Conservation (phyloP, 2,329 filamentous ascomycete species). For the Calonectria hongkongensis region DNA sequence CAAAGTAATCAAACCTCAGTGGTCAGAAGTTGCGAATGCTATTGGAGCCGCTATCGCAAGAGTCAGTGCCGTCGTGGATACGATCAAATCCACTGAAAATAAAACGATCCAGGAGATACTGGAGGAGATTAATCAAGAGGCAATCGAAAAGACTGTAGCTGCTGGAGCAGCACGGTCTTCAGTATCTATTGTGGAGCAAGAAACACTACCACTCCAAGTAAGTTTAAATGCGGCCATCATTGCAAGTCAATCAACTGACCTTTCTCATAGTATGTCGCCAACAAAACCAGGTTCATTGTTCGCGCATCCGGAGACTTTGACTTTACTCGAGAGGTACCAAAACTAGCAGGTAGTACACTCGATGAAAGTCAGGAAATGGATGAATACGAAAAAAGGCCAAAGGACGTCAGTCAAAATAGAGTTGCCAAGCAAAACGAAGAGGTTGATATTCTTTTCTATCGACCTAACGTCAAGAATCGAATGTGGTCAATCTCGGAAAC, state of each 20-base stretch:
- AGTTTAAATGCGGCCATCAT: slow-evolving; percentile 34
- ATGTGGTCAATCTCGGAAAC: slow-evolving; percentile 75
- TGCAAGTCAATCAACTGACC: slow-evolving; percentile 29
- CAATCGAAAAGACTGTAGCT: slow-evolving; percentile 65
- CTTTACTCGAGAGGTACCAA: slow-evolving; percentile 51
- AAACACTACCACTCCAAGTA: slow-evolving; percentile 72
- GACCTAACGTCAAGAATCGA: slow-evolving; percentile 69
- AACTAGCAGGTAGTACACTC: slow-evolving; percentile 23
- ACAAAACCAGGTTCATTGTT: slow-evolving; percentile 75
- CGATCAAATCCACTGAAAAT: slow-evolving; percentile 68
- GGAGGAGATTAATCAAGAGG: slow-evolving; percentile 62
- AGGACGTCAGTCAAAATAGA: slow-evolving; percentile 4
- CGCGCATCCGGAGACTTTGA: slow-evolving; percentile 76
- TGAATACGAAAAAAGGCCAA: slow-evolving; percentile 46
- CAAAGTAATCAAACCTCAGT: slow-evolving; percentile 73
- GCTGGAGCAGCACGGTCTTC: slow-evolving; percentile 67
- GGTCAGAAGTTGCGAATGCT: slow-evolving; percentile 77
- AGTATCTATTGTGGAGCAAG: slow-evolving; percentile 70
- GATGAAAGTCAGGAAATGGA: slow-evolving; percentile 44
- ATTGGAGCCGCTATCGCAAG: slow-evolving; percentile 78
- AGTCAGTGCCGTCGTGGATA: slow-evolving; percentile 73
- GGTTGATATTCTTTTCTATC: slow-evolving; percentile 65
- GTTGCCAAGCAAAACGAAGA: slow-evolving; percentile 44
- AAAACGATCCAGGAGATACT: slow-evolving; percentile 62
- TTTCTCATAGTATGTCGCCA: slow-evolving; percentile 65